phyloP scores from a whole-genome alignment of 1,139 yeast species.

The Nakaseomyces bracarensis region DNA sequence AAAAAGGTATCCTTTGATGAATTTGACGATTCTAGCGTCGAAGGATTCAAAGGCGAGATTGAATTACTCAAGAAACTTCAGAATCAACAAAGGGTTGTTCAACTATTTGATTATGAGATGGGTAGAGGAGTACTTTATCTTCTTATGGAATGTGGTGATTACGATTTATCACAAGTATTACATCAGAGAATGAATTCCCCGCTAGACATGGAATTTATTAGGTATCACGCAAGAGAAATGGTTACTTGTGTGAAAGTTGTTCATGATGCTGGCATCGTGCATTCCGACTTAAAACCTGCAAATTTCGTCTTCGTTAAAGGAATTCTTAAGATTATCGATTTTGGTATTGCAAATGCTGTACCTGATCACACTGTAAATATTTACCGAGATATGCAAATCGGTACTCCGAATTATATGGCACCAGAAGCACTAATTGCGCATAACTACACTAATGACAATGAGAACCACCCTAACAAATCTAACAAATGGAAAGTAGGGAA shows the following conservation, averaged over 20 bases:
- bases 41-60: slow-evolving; percentile 85
- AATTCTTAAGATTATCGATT: slow-evolving; percentile 77
- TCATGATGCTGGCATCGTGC: slow-evolving; percentile 82
- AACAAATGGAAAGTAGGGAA: slow-evolving; percentile 82
- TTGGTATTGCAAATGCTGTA: slow-evolving; percentile 92
- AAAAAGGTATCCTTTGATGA: slow-evolving; percentile 77
- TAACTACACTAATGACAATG: slow-evolving; percentile 35
- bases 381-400: slow-evolving; percentile 84
- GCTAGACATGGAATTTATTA: slow-evolving; percentile 68
- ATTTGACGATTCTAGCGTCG: slow-evolving; percentile 63
- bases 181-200: slow-evolving; percentile 46
- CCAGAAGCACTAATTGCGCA: slow-evolving; percentile 80
- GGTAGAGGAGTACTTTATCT: slow-evolving; percentile 55
- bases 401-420: slow-evolving; percentile 97
- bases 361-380: slow-evolving; percentile 89
- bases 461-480: slow-evolving; percentile 33
- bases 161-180: slow-evolving; percentile 78
- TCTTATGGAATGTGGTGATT: slow-evolving; percentile 94
- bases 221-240: slow-evolving; percentile 75
- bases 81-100: slow-evolving; percentile 66
- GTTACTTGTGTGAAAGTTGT: slow-evolving; percentile 80
- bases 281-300: slow-evolving; percentile 93
- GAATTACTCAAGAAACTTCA: slow-evolving; percentile 57
- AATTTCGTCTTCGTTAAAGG: slow-evolving; percentile 86
- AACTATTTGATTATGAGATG: slow-evolving; percentile 65